Base-by-base conservation (phyloP, 2,329 filamentous ascomycete species). In the Immersiporthe knoxdaviesiana region DNA sequence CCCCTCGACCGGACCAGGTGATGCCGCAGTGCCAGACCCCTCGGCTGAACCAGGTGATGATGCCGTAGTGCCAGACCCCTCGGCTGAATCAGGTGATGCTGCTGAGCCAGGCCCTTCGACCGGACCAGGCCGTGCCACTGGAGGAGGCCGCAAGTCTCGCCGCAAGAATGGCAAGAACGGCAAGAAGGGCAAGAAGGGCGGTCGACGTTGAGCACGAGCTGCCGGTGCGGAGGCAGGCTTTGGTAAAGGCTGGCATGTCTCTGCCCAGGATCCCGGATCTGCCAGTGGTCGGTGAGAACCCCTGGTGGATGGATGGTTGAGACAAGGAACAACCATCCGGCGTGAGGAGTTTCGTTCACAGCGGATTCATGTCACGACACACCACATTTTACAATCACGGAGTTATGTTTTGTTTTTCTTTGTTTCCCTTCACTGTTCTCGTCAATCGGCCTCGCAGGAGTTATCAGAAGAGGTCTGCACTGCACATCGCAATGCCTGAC, bases 101-200 rank as follows among this genome's bases (percentile, higher is more conserved):
- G 2, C 39, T 16, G 39, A 12, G 3, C 12, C 39, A 12, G 39
- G 39, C 39, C 39, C 39, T 2, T 41, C 41, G 10, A 59, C 24
- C 14, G 61, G 21, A 10, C 47, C 59, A 0, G 68, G 59, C 24
- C 65, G 54, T 39, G 54, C 41, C 18, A 10, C 44, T 47, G 44
- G 44, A n/a, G 6, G 16, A 47, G 21, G 44, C 44, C 44, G 44
- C 2, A 47, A 59, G 24, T 58, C 44, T 16, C 65, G 50, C 50
- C 68, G 66, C 30, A 67, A 41, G 35, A 58, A n/a, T n/a, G n/a
- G n/a, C n/a, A n/a, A n/a, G n/a, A n/a, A 61, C n/a, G 68, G 70
- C 27, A 67, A 41, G 35, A 58, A 61, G 5, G 68, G 70, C 27
- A 67, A 41, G 35, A 58, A 61, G 5, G 54, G 60, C 30, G 54